Evolutionary conservation across 305 asterid species (phyloP).

Genomic region (Fraxinus nigra): DNA sequence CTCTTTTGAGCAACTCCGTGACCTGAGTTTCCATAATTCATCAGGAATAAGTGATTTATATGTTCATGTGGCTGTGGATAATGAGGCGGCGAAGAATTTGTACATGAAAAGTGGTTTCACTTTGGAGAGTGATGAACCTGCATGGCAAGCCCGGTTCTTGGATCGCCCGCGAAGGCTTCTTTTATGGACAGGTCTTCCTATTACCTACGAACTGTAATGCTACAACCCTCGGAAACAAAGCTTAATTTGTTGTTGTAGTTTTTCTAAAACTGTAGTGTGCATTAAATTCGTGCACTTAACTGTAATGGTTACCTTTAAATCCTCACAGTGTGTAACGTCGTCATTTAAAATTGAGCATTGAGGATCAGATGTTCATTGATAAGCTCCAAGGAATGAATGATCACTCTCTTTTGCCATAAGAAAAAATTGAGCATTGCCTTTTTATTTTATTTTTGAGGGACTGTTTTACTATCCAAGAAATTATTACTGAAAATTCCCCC

Average conservation of each 20-base stretch:
- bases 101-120: slow-evolving; percentile 79
- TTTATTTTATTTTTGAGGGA: neutral
- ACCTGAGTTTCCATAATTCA: slow-evolving; percentile 12
- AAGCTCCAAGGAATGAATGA: neutral
- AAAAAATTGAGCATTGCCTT: neutral
- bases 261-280: neutral
- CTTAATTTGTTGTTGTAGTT: neutral
- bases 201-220: slow-evolving; percentile 43
- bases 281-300: neutral
- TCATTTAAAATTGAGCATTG: neutral
- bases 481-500: neutral
- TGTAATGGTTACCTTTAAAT: neutral
- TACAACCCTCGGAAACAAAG: neutral
- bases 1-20: slow-evolving; percentile 1
- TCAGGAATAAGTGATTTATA: slow-evolving; percentile 90
- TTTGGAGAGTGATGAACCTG: slow-evolving; percentile 80
- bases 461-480: neutral
- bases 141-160: slow-evolving; percentile 88
- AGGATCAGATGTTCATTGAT: neutral
- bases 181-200: slow-evolving; percentile 72
- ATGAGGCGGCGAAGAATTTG: slow-evolving; percentile 73
- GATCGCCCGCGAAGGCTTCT: slow-evolving; percentile 90
- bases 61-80: slow-evolving; percentile 87
- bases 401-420: neutral
- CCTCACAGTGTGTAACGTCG: neutral